Conservation (phyloP, 805 yeast genomes). For the Candida caryicola region DNA sequence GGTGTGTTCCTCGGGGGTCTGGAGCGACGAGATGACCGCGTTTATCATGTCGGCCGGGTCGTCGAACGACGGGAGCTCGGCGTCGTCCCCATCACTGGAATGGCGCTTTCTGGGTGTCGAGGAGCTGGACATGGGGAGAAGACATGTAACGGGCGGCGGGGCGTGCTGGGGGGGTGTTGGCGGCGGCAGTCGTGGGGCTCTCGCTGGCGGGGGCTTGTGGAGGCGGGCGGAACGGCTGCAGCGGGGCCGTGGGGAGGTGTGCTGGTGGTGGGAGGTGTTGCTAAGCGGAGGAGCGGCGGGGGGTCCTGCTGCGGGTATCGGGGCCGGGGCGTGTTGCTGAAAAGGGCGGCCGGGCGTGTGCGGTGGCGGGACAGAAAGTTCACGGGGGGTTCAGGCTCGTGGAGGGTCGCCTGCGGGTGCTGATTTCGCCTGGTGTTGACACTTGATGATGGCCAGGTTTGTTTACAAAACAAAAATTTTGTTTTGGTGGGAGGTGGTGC, state of each 20-base stretch:
- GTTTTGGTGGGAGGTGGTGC: constrained; percentile 4
- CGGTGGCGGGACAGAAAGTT: too few relatives aligned
- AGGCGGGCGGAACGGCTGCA: too few relatives aligned
- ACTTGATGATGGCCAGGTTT: constrained; percentile 7
- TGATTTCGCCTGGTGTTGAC: not conserved
- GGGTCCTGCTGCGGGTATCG: too few relatives aligned
- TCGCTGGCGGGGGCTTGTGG: too few relatives aligned
- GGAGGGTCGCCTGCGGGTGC: too few relatives aligned
- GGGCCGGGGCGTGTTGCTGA: too few relatives aligned
- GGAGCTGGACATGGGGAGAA: constrained; percentile 20
- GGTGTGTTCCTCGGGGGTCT: constrained; percentile 69
- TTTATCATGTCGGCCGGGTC: constrained; percentile 67
- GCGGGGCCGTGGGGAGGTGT: not conserved
- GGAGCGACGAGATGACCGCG: constrained; percentile 67
- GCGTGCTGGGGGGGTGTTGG: not conserved
- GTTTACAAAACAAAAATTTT: constrained; percentile 20
- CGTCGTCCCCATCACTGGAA: constrained; percentile 17
- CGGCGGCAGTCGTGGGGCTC: not conserved
- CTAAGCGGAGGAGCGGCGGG: not conserved
- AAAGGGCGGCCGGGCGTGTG: too few relatives aligned
- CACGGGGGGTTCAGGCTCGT: too few relatives aligned
- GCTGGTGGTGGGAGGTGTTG: not conserved
- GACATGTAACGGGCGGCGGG: not conserved
- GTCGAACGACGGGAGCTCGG: constrained; percentile 42
- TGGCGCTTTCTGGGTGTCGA: constrained; percentile 32